Conservation (phyloP, 305 asterid species). For the Euphrasia arctica region DNA sequence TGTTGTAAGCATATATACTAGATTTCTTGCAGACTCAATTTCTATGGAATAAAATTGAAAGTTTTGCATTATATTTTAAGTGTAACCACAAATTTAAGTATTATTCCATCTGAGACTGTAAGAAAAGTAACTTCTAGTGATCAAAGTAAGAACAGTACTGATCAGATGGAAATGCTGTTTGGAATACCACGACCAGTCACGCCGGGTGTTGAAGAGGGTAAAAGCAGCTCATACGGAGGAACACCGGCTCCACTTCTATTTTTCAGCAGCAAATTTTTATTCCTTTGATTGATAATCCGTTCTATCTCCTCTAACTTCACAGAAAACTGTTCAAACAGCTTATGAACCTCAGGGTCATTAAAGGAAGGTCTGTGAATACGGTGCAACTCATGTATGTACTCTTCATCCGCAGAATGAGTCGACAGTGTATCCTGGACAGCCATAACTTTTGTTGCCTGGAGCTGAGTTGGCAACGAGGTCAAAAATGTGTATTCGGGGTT, state of each 20-base stretch:
- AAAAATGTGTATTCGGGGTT: constrained; percentile 66
- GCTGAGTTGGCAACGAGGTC: constrained; percentile 79
- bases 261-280: constrained; percentile 44
- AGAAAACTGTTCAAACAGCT: constrained; percentile 47
- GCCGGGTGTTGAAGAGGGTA: constrained; percentile 71
- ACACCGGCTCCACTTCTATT: constrained; percentile 74
- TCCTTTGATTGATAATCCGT: constrained; percentile 51
- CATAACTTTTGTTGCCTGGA: constrained; percentile 81
- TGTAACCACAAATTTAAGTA: not conserved
- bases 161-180: constrained; percentile 68
- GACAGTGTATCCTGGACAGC: constrained; percentile 82
- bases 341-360: constrained; percentile 54
- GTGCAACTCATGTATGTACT: constrained; percentile 64
- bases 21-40: not conserved
- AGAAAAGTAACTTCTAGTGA: not conserved
- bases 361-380: constrained; percentile 49
- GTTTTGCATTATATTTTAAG: not conserved
- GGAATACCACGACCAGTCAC: constrained; percentile 89
- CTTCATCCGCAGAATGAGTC: constrained; percentile 78
- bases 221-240: constrained; percentile 74
- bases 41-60: not conserved
- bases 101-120: not conserved
- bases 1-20: constrained; percentile 3
- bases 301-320: constrained; percentile 60
- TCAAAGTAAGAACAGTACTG: constrained; percentile 15